These are phyloP conservation scores for Albatrellus ellisii DNA, from an alignment of 768 basidiomycete genomes.

Conservation along the genomic window DNA sequence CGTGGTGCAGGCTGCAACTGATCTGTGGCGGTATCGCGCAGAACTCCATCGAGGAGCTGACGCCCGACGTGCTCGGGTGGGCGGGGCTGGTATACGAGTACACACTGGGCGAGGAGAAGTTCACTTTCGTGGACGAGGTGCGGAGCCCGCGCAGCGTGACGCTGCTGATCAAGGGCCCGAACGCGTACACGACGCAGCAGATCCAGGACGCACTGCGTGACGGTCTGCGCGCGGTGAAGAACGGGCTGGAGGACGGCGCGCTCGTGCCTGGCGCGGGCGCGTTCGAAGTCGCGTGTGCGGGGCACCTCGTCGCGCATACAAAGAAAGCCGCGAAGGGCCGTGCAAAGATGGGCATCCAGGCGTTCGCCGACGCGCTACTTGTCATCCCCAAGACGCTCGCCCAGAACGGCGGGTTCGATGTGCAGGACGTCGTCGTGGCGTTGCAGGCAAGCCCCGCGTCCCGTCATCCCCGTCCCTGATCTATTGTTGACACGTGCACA, in stretches of 20 bases:
- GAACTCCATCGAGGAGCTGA: conserved; percentile 95
- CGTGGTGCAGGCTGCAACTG: conserved; percentile 60
- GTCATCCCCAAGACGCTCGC: conserved; percentile 96
- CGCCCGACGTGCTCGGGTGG: conserved; percentile 86
- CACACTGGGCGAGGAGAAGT: conserved; percentile 98
- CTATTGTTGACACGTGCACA: conserved; percentile 17
- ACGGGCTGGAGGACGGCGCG: conserved; percentile 81
- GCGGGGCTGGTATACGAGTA: conserved; percentile 98
- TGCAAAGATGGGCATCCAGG: conserved; percentile 94
- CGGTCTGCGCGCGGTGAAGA: conserved; percentile 92
- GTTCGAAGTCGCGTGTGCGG: conserved; percentile 88
- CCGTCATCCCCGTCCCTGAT: conserved; percentile 8
- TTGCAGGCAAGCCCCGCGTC: conserved; percentile 48
- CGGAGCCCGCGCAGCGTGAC: conserved; percentile 92
- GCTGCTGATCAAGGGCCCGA: conserved; percentile 94
- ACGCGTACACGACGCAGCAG: conserved; percentile 90
- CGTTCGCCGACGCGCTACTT: conserved; percentile 89
- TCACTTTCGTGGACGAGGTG: conserved; percentile 94
- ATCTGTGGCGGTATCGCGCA: conserved; percentile 92
- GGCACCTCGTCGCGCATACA: conserved; percentile 63
- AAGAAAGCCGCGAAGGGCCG: conserved; percentile 88
- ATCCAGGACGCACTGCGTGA: conserved; percentile 98
- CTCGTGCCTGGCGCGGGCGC: conserved; percentile 96
- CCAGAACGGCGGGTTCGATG: conserved; percentile 92
- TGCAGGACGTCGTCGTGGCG: conserved; percentile 87